Base-by-base conservation (phyloP, 495 filamentous ascomycete species). In the Lophium mytilinum region DNA sequence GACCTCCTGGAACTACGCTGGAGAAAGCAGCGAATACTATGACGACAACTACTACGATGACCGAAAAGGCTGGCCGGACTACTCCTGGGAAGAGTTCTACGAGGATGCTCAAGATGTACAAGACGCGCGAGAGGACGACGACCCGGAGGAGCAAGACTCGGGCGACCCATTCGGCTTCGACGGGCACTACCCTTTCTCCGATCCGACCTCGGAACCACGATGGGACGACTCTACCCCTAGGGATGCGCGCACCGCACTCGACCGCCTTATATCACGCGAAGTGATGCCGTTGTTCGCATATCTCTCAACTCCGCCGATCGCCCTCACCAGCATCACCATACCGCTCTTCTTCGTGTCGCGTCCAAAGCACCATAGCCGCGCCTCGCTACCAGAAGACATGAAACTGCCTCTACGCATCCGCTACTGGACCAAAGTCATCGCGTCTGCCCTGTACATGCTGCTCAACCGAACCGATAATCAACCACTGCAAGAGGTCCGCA, bases 221-320 rank as follows among this genome's bases (percentile, higher is more conserved):
- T 19, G 45, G 45, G 17, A 48, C 24, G n/a, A 36, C 15, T 24
- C 9, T 33, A 34, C 8, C 48, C 18, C 24, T 21, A 33, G 7
- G 1, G 48, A 52, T 34, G n/a, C 55, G 10, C 33, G 35, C 6
- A 48, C 52, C 5, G 57, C 58, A 24, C 53, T 64, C 4, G 21
- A 55, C 36, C 37, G 56, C 7, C 57, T 64, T 17, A 21, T 57
- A 4, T 2, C 17, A 8, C 12, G 40, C 4, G 62, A 64, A 55
- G 57, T 64, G 19, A 54, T 10, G 11, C 62, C 62, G 0, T 52
- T 64, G 9, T 64, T 64, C 49, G 37, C 18, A 9, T 64, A 47
- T 52, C 45, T 64, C 1, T 52, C 62, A 9, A 37, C 53, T 17
- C 36, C 53, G 1, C 36, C 30, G 0, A 60, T 64, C 43, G n/a